These are phyloP conservation scores for Scheffersomyces amazonensis DNA, from an alignment of 805 yeast genomes.

Conservation along the genomic window DNA sequence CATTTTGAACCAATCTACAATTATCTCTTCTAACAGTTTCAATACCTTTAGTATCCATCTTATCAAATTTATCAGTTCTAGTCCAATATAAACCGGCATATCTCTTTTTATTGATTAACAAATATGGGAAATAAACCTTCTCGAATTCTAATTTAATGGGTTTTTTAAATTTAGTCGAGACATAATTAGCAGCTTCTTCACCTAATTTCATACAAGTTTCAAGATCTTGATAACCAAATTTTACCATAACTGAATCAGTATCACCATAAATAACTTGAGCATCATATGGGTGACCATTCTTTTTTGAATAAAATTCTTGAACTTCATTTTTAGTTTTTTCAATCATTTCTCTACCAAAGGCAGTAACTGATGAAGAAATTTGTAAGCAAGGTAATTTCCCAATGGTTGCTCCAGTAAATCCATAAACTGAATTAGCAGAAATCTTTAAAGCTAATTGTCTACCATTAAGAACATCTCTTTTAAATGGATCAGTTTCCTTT, in stretches of 20 bases:
- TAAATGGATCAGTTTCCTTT: slow-evolving; percentile 92
- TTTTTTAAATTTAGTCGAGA: slow-evolving; percentile 70
- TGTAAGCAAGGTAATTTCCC: slow-evolving; percentile 97
- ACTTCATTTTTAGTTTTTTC: slow-evolving; percentile 86
- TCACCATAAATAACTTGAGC: slow-evolving; percentile 96
- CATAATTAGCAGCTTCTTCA: slow-evolving; percentile 88
- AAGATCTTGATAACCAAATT: slow-evolving; percentile 81
- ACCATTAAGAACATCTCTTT: slow-evolving; percentile 90
- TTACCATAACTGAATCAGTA: slow-evolving; percentile 99
- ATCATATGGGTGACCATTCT: slow-evolving; percentile 81
- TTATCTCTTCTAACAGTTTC: slow-evolving; percentile 98
- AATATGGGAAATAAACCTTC: slow-evolving; percentile 92
- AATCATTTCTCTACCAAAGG: slow-evolving; percentile 97
- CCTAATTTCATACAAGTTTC: slow-evolving; percentile 88
- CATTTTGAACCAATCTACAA: slow-evolving; percentile 91
- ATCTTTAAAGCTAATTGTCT: slow-evolving; percentile 94
- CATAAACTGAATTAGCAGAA: slow-evolving; percentile 97
- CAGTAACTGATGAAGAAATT: slow-evolving; percentile 91
- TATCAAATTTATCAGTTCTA: slow-evolving; percentile 83
- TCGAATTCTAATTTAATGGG: slow-evolving; percentile 97
- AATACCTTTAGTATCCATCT: slow-evolving; percentile 97
- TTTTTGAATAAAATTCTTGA: slow-evolving; percentile 71
- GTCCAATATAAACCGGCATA: slow-evolving; percentile 99
- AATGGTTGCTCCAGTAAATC: slow-evolving; percentile 98
- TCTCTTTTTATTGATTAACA: slow-evolving; percentile 91